phyloP scores from a whole-genome alignment of 78 protist species.

The Dictyostelium discoideum region DNA sequence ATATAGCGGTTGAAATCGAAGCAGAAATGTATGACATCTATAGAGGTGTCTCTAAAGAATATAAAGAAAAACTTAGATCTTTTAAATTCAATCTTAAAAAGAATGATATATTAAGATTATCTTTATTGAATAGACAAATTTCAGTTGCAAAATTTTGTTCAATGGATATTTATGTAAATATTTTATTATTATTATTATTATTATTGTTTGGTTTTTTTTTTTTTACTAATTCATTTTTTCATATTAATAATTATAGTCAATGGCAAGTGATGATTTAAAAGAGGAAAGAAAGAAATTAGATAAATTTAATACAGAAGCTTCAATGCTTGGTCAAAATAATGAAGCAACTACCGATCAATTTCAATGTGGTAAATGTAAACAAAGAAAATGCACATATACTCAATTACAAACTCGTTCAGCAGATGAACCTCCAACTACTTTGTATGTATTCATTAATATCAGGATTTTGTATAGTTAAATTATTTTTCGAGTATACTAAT shows the following conservation, averaged over 20 bases:
- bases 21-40: not conserved
- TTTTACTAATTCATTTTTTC: too few relatives aligned
- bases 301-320: conserved; percentile 18
- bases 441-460: not conserved
- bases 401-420: conserved; percentile 91
- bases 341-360: conserved; percentile 84
- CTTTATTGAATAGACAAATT: not conserved
- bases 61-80: conserved; percentile 36
- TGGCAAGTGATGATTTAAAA: conserved; percentile 69
- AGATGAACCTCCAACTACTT: not conserved
- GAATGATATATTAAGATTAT: not conserved
- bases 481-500: too few relatives aligned
- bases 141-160: conserved; percentile 1
- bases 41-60: conserved; percentile 25
- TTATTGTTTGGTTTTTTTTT: not conserved
- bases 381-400: conserved; percentile 81
- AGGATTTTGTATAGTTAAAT: too few relatives aligned
- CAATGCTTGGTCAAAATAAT: conserved; percentile 6
- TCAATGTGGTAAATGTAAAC: conserved; percentile 90
- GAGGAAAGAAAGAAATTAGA: conserved; percentile 43
- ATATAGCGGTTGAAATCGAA: conserved; percentile 8
- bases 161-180: conserved; percentile 41
- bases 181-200: not conserved
- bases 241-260: not conserved
- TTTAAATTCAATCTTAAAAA: conserved; percentile 32